A percentile compares a stretch with the other conserved stretches of the same genome.
Conservation (phyloP, 305 asterid genomes). For the Plantago coronopus region DNA sequence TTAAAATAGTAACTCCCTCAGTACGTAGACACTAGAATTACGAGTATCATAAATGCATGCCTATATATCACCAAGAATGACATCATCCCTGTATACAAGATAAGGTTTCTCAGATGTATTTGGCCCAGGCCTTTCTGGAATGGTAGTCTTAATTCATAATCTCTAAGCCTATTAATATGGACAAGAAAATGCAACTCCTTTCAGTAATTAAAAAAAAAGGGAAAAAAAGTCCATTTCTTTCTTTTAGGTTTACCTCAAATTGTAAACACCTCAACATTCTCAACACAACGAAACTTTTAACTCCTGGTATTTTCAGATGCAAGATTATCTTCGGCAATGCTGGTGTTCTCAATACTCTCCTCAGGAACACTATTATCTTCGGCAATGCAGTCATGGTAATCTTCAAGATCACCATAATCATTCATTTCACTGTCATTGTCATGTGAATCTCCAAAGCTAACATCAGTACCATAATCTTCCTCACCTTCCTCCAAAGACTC, state of each 20-base stretch:
- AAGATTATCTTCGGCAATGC: slow-evolving; percentile 11
- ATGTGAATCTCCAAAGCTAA: slow-evolving; percentile 21
- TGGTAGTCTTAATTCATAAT: not conserved
- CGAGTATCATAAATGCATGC: slow-evolving; percentile 17
- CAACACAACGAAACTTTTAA: not conserved
- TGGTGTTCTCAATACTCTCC: not conserved
- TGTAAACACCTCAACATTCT: slow-evolving; percentile 15
- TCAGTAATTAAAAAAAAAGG: slow-evolving; percentile 19
- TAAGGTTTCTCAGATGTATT: not conserved
- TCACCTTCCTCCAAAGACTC: slow-evolving; percentile 22
- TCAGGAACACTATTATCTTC: slow-evolving; percentile 13
- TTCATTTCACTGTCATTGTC: slow-evolving; percentile 16
- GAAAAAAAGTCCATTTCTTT: too few species aligned
- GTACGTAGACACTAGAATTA: slow-evolving; percentile 11
- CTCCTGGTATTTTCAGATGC: slow-evolving; percentile 1
- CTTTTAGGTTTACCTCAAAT: slow-evolving; percentile 7
- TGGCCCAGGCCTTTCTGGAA: not conserved
- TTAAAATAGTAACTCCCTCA: slow-evolving; percentile 3
- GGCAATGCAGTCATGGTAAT: slow-evolving; percentile 19
- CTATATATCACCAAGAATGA: slow-evolving; percentile 18
- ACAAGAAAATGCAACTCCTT: too few species aligned
- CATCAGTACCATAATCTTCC: slow-evolving; percentile 25
- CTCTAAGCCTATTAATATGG: not conserved
- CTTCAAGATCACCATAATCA: slow-evolving; percentile 11
- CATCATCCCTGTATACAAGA: too few species aligned